Evolutionary conservation across 306 rosid genomes (phyloP).

Genomic region (Prinsepia uniflora): DNA sequence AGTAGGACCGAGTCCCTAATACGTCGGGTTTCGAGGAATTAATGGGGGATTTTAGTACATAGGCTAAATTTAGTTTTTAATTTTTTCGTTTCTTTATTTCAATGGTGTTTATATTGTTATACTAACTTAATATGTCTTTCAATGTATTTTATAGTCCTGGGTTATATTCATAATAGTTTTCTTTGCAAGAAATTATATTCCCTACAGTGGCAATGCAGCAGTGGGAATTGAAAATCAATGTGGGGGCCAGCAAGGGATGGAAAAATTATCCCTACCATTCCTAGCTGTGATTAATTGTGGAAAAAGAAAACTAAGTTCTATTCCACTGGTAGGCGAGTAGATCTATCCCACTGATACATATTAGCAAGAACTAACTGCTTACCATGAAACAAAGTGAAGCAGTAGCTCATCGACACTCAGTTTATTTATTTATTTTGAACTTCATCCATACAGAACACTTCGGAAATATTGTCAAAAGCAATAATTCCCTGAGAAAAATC

Average conservation of each 20-base stretch:
- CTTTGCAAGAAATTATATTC: not conserved
- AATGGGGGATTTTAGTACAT: not conserved
- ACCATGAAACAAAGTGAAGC: not conserved
- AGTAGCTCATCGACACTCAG: not conserved
- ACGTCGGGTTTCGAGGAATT: not conserved
- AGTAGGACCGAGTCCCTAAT: not conserved
- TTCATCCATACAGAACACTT: not conserved
- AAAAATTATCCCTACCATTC: not conserved
- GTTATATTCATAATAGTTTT: not conserved
- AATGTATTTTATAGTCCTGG: not conserved
- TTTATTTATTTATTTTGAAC: not conserved
- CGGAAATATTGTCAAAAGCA: no score
- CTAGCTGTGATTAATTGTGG: not conserved
- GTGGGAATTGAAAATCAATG: not conserved
- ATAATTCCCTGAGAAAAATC: no score
- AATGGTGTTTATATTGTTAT: not conserved
- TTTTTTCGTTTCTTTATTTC: not conserved
- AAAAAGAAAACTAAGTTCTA: not conserved
- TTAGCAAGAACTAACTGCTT: not conserved
- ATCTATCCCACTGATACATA: not conserved
- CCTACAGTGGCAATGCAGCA: not conserved
- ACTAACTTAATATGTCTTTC: not conserved
- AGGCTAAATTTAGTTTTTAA: not conserved
- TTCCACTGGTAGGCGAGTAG: not conserved
- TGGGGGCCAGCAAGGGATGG: not conserved